A percentile compares a stretch with the other conserved stretches of the same genome.
Conservation (phyloP, 495 filamentous ascomycete species). For the Antarctomyces pellizariae region DNA sequence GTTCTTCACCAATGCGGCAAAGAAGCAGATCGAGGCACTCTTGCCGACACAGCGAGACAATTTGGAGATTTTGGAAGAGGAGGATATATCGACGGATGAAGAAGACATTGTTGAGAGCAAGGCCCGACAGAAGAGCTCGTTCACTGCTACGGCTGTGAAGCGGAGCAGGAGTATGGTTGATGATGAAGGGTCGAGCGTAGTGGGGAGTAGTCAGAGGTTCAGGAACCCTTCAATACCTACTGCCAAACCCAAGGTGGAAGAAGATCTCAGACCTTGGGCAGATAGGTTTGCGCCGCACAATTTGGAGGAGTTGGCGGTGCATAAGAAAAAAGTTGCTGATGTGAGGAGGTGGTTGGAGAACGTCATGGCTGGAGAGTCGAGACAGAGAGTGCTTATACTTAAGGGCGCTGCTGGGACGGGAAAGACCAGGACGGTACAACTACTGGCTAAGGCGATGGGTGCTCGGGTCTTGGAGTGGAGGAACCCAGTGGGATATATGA, state of each 20-base stretch:
- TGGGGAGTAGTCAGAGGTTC: conserved; percentile 15
- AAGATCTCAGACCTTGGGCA: conserved; percentile 52
- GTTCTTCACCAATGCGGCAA: conserved; percentile 28
- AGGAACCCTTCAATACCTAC: conserved; percentile 7
- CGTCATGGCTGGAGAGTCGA: conserved; percentile 37
- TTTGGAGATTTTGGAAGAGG: too few relatives aligned
- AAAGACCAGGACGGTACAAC: conserved; percentile 67
- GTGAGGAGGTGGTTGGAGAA: conserved; percentile 60
- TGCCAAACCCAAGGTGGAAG: conserved; percentile 8
- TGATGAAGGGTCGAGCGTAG: conserved; percentile 8
- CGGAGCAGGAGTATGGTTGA: conserved; percentile 12
- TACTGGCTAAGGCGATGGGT: conserved; percentile 46
- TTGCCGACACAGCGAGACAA: too few relatives aligned
- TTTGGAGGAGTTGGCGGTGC: conserved; percentile 69
- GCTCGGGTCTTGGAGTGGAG: conserved; percentile 75
- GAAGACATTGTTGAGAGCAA: conserved; percentile 22
- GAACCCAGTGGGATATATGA: conserved; percentile 45
- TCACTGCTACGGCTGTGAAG: conserved; percentile 22
- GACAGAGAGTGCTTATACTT: conserved; percentile 53
- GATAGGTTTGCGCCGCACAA: conserved; percentile 53
- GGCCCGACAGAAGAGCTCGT: conserved; percentile 18
- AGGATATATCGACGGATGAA: conserved; percentile 21
- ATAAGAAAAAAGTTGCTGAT: conserved; percentile 80
- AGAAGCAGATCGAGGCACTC: too few relatives aligned
- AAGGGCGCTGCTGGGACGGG: conserved; percentile 84